phyloP scores from a whole-genome alignment of 176 grass and related monocot species.

The Rhynchospora pubera region DNA sequence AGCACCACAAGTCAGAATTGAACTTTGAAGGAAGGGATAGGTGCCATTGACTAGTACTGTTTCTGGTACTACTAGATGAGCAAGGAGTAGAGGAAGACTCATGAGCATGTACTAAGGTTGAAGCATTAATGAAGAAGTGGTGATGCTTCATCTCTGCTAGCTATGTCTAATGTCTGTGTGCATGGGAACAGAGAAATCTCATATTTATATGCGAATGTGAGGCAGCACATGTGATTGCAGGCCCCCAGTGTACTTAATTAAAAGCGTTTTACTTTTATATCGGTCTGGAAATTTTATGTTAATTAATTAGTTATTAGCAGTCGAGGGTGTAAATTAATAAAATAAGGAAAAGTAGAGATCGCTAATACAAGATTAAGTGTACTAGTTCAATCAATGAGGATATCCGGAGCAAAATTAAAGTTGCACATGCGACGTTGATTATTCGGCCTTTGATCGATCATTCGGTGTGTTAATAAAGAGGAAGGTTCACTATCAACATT shows the following conservation, averaged over 20 bases:
- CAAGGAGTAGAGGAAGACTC: neutral
- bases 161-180: neutral
- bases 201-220: neutral
- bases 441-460: too few species aligned
- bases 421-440: too few species aligned
- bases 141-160: conserved; percentile 18
- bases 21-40: conserved; percentile 17
- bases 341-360: neutral
- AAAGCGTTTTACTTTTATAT: neutral
- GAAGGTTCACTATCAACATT: too few species aligned
- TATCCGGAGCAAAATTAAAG: too few species aligned
- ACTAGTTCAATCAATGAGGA: neutral
- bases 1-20: conserved; percentile 13
- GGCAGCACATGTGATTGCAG: conserved; percentile 10
- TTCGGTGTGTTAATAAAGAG: too few species aligned
- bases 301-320: neutral
- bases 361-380: neutral
- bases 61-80: neutral
- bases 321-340: neutral
- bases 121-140: conserved; percentile 17
- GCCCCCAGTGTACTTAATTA: neutral
- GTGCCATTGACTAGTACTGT: conserved; percentile 13
- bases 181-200: conserved; percentile 3
- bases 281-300: neutral
- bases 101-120: neutral